phyloP scores from a whole-genome alignment of 2,329 filamentous ascomycete genomes.

The Fusarium avenaceum region DNA sequence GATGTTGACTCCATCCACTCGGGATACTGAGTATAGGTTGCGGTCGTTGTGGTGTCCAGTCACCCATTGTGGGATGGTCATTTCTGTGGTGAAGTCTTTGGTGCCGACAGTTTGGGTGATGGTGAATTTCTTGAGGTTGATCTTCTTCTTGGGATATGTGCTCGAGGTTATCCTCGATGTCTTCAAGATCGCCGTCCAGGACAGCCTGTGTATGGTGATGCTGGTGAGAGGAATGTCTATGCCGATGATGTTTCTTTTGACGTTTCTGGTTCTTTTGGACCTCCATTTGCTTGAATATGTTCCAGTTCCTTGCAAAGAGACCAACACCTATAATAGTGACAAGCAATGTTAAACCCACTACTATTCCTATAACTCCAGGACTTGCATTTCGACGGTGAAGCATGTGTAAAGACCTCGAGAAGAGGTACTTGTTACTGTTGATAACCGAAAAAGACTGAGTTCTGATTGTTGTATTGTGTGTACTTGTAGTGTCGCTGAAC shows the following conservation, averaged over 20 bases:
- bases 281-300: background rate
- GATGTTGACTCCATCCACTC: background rate
- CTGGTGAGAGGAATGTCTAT: background rate
- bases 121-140: background rate
- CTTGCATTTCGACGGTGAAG: constrained; percentile 24
- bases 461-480: too few species aligned
- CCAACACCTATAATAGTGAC: constrained; percentile 10
- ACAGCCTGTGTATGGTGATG: background rate
- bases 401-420: background rate
- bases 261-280: background rate
- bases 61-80: background rate
- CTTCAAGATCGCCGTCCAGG: background rate
- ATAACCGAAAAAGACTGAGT: background rate
- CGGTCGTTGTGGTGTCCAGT: constrained; percentile 14
- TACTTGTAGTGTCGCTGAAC: background rate
- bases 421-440: background rate
- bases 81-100: constrained; percentile 18
- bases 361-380: constrained; percentile 22
- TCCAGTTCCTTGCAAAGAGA: constrained; percentile 33
- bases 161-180: constrained; percentile 1
- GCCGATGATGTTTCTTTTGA: background rate
- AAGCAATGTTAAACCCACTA: constrained; percentile 27
- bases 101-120: constrained; percentile 11
- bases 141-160: background rate
- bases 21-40: constrained; percentile 5